Evolutionary conservation across 345 rosid genomes (phyloP).

Genomic region (Camelina laxa): DNA sequence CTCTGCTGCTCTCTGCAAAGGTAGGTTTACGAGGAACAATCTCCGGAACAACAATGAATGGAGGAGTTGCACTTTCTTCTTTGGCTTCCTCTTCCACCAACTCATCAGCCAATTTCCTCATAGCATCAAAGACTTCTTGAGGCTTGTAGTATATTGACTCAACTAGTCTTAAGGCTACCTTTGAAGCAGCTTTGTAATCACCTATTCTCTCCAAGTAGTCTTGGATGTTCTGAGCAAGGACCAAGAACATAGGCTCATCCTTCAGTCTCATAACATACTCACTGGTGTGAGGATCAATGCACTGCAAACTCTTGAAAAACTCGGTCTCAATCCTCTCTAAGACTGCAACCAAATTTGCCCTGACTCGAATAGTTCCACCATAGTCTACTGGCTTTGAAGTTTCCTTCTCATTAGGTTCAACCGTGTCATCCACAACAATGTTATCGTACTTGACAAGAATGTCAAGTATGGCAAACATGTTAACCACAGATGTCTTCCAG

Average conservation of each 20-base stretch:
- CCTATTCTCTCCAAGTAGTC: conserved; percentile 65
- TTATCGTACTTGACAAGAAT: conserved; percentile 70
- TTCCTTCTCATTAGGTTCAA: conserved; percentile 87
- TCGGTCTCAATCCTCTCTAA: conserved; percentile 80
- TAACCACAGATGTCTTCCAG: conserved; percentile 83
- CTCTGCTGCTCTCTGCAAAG: conserved; percentile 77
- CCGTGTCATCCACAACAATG: conserved; percentile 66
- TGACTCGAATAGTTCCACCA: conserved; percentile 66
- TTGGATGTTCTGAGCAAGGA: conserved; percentile 87
- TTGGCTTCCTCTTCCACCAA: conserved; percentile 42
- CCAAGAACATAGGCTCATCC: conserved; percentile 79
- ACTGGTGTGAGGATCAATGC: conserved; percentile 87
- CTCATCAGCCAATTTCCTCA: conserved; percentile 80
- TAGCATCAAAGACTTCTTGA: conserved; percentile 86
- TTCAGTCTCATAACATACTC: conserved; percentile 80
- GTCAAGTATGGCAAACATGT: conserved; percentile 77
- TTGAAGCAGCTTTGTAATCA: conserved; percentile 75
- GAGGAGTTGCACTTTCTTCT: conserved; percentile 54
- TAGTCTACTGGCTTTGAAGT: conserved; percentile 69
- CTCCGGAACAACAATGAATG: conserved; percentile 74
- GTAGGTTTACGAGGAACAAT: conserved; percentile 82
- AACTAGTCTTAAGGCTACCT: conserved; percentile 70
- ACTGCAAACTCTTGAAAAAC: conserved; percentile 90
- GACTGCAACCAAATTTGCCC: conserved; percentile 88
- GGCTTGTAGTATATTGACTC: conserved; percentile 88